Evolutionary conservation across 345 rosid genomes (phyloP).

Genomic region (Garcia nutans): DNA sequence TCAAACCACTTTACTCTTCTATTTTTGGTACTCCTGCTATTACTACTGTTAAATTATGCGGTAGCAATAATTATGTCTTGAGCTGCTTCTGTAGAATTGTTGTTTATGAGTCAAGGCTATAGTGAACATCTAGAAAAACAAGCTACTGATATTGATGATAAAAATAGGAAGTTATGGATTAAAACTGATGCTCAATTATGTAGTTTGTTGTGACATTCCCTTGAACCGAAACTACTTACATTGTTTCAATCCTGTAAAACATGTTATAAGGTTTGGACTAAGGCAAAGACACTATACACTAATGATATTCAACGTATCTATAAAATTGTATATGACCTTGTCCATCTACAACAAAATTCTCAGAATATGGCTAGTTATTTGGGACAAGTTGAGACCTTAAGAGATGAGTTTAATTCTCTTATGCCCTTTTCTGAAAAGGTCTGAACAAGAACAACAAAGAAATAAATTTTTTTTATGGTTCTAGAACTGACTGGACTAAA

Average conservation of each 20-base stretch:
- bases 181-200: neutral
- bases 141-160: neutral
- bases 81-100: no score
- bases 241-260: neutral
- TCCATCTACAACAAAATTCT: neutral
- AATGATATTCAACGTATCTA: neutral
- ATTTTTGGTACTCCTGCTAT: no score
- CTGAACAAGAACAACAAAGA: no score
- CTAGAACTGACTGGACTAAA: no score
- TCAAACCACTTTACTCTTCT: no score
- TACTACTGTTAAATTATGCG: neutral
- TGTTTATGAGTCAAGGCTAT: no score
- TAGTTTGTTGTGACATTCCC: neutral
- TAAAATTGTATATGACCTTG: neutral
- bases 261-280: neutral
- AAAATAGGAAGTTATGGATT: neutral
- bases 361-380: neutral
- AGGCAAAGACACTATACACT: neutral
- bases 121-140: no score
- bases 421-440: no score
- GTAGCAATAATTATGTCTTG: no score
- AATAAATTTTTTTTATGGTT: no score
- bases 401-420: no score
- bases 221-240: neutral
- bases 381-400: neutral